Evolutionary conservation across 2,329 filamentous ascomycete species (phyloP), one percentile per base, ranked within the genome.

Genomic region (Cordyceps cicadae): DNA sequence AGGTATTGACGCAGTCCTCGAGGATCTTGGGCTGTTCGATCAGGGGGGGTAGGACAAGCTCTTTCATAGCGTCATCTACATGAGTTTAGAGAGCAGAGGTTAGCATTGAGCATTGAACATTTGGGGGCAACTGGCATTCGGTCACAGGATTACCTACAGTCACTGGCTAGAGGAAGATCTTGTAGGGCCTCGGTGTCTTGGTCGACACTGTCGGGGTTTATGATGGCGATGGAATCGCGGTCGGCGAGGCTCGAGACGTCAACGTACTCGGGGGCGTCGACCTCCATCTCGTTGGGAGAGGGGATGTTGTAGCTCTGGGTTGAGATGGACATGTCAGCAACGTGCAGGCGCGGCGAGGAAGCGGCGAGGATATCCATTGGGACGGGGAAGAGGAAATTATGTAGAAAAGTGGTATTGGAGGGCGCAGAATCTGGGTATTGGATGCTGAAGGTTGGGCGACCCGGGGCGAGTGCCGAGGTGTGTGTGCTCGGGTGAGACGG

Each of bases 51-150:
- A 97, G 82, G 66, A 92, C 85, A 65, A 87, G 78, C 68, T 90
- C 87, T 77, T 88, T 89, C 84, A 97, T 96, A 54, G 89, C 88
- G 66, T 95, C 89, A 75, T 85, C 89, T 92, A 62, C 32, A 37
- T 41, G 15, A 62, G 41, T 7, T 21, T 19, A n/a, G 54, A 48
- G 52, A 49, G 12, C 3, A 32, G 43, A 51, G 50, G 63, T 72
- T 65, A 70, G 68, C 62, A 54, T 46, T 50, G 21, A 34, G 34
- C 62, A 54, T 46, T 50, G 21, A 34, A 29, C 59, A 54, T 32
- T 14, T 37, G 29, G n/a, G 17, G 9, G 14, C 15, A 37, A 49
- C 29, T 50, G 51, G 55, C 45, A 52, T 51, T 52, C 52, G 53
- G 15, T 4, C 24, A 26, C 15, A 37, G 43, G 26, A 51, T 37